Base-by-base conservation (phyloP, 148 eudicot species). In the Camellia lanceoleosa region DNA sequence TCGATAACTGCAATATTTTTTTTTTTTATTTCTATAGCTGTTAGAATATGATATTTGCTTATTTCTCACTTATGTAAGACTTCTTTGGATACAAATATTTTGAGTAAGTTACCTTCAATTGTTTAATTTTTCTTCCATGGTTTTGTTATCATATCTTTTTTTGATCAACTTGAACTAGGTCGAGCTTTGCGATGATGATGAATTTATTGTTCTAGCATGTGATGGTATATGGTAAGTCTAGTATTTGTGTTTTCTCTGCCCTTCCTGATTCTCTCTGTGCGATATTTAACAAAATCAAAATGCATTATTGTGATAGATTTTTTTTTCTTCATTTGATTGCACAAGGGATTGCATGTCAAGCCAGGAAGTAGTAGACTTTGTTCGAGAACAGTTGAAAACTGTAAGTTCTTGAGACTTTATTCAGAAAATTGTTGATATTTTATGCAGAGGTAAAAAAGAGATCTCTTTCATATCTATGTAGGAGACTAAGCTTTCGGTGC, bases 281-380 rank as follows among this genome's bases (percentile, higher is more conserved):
- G 0, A 4, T 4, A 63, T 19, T 68, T 10, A 49, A 68, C 2
- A 5, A 42, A 11, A 18, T 46, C 38, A 70, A 2, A 70, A 7
- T 14, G 9, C 2, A 1, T 38, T 68, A 15, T 38, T 12, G 71
- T 73, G 12, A 5, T 52, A 3, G 5, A 7, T 19, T 5, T 73
- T 5, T 46, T 4, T 4, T 47, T 41, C 70, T 66, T 66, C 38
- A 30, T 30, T 68, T 68, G 71, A 19, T n/a, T 73, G 68, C 82
- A 20, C 78, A 78, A 93, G 97, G 97, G 97, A 91, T 74, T 91
- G 95, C 87, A 89, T 91, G 94, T 82, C 97, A 63, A 93, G 93
- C 86, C 93, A 93, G 73, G 78, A 93, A 81, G 82, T 89, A 20
- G 97, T 93, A 47, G 94, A 89, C 79, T 90, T 85, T 65, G 83